Base-by-base conservation (phyloP, 371 early-diverging fungal species). In the Thermomucor indicae-seudaticae region DNA sequence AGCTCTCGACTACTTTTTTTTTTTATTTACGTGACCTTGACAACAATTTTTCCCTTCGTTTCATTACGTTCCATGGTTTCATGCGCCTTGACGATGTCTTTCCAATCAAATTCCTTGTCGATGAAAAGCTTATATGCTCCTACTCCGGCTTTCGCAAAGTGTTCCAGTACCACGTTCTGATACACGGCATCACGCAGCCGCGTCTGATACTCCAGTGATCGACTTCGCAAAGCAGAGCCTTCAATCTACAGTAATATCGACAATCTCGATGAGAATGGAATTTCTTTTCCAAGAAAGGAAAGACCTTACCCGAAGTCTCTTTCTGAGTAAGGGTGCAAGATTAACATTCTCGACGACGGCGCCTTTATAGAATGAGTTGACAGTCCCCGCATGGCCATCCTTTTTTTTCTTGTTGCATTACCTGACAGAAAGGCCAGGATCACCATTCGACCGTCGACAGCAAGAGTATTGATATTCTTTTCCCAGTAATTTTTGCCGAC, bases 361-460 rank as follows among this genome's bases (percentile, higher is more conserved):
- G 16, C 83, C 79, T 69, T 41, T 6, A 30, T 28, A 40, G 43
- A 11, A 11, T 22, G 16, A 23, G 29, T 27, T 2, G 14, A 37
- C 0, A 16, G 22, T 10, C 25, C n/a, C 34, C 6, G 25, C 14
- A 35, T 42, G 19, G 6, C 28, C 12, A n/a, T n/a, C 42, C 19
- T 53, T 38, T 53, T 28, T n/a, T 24, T 20, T 4, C 16, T 24
- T 31, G 22, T 27, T 16, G n/a, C 7, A 25, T 38, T 57, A 65
- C 85, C 82, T 47, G 81, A 80, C 67, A 88, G 59, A 25, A 74
- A 71, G 3, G 83, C 86, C 20, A 88, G 72, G 43, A 89, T 72
- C 24, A 85, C 83, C 81, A 88, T 81, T 37, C 82, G 80, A 5
- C 89, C 89, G 63, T 89, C 92, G 4, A 70, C 11, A n/a, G 84